These are phyloP conservation scores for Mortierella polycephala DNA, from an alignment of 371 early-diverging fungal genomes.

Conservation along the genomic window DNA sequence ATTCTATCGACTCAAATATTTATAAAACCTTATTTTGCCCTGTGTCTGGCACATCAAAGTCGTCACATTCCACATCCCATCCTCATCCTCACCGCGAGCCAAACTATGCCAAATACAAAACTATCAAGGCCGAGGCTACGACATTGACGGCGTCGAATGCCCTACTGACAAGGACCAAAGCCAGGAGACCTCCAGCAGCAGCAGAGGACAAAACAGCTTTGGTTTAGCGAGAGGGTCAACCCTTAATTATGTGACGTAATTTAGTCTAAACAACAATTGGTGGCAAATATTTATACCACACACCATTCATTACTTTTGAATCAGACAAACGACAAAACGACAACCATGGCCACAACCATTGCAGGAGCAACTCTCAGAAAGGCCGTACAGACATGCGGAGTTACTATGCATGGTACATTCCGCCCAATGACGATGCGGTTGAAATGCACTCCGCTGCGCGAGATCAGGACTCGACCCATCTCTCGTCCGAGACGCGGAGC, in stretches of 20 bases:
- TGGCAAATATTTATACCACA: too few species aligned
- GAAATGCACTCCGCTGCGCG: conserved; percentile 11
- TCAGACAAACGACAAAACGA: conserved; percentile 6
- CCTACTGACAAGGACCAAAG: too few species aligned
- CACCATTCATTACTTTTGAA: not conserved
- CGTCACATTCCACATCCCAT: too few species aligned
- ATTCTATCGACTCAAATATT: not conserved
- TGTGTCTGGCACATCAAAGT: too few species aligned
- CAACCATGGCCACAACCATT: conserved; percentile 10
- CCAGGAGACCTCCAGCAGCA: too few species aligned
- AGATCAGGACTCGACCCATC: conserved; percentile 22
- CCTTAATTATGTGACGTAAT: too few species aligned
- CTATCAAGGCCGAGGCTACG: not conserved
- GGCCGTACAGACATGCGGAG: conserved; percentile 4
- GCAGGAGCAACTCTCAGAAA: conserved; percentile 1
- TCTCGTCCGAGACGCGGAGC: conserved; percentile 9
- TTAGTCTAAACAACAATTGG: too few species aligned
- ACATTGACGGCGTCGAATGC: not conserved
- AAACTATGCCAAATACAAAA: too few species aligned
- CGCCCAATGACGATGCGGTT: not conserved
- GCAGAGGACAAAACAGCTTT: too few species aligned
- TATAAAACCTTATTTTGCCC: not conserved
- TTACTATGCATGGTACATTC: not conserved
- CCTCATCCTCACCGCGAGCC: too few species aligned
- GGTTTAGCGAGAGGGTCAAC: too few species aligned